A percentile compares a stretch with the other conserved stretches of the same genome.
Evolutionary conservation across 495 filamentous ascomycete species (phyloP).

Genomic region (Aspergillus homomorphus): DNA sequence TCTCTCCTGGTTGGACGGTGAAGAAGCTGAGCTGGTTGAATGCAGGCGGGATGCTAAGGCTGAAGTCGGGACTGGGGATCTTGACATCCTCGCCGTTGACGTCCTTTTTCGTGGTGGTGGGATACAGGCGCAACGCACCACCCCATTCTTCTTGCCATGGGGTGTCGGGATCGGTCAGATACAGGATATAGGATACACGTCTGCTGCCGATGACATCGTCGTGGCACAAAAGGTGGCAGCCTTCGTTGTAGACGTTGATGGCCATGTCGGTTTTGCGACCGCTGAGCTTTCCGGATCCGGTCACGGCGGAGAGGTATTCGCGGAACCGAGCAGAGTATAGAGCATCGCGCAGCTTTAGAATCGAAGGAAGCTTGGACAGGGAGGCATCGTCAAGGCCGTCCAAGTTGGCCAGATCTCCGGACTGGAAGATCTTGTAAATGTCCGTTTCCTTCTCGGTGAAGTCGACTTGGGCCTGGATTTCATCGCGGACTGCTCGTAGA

Average conservation of each 20-base stretch:
- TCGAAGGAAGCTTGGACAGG: conserved; percentile 75
- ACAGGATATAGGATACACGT: conserved; percentile 93
- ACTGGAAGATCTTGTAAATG: conserved; percentile 99
- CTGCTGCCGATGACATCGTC: conserved; percentile 97
- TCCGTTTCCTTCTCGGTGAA: conserved; percentile 99
- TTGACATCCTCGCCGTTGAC: conserved; percentile 62
- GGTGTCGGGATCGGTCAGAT: conserved; percentile 86
- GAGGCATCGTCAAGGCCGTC: conserved; percentile 85
- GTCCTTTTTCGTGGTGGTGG: conserved; percentile 66
- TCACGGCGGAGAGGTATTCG: conserved; percentile 79
- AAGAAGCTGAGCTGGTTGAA: conserved; percentile 99
- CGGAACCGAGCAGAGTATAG: conserved; percentile 90
- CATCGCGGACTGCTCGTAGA: conserved; percentile 79
- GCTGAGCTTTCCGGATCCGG: conserved; percentile 79
- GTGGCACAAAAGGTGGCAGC: conserved; percentile 92
- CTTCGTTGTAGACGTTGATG: conserved; percentile 96
- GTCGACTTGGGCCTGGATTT: conserved; percentile 82
- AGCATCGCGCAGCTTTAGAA: conserved; percentile 84
- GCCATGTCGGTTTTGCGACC: conserved; percentile 98
- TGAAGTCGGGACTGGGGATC: conserved; percentile 71
- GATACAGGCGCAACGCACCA: conserved; percentile 85
- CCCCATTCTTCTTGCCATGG: conserved; percentile 95
- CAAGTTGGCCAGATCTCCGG: conserved; percentile 93
- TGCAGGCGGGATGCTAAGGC: conserved; percentile 79
- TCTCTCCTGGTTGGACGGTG: conserved; percentile 92